Evolutionary conservation across 805 yeast species (phyloP), one percentile per base, ranked within the genome.

Genomic region (Kluyveromyces aestuarii): DNA sequence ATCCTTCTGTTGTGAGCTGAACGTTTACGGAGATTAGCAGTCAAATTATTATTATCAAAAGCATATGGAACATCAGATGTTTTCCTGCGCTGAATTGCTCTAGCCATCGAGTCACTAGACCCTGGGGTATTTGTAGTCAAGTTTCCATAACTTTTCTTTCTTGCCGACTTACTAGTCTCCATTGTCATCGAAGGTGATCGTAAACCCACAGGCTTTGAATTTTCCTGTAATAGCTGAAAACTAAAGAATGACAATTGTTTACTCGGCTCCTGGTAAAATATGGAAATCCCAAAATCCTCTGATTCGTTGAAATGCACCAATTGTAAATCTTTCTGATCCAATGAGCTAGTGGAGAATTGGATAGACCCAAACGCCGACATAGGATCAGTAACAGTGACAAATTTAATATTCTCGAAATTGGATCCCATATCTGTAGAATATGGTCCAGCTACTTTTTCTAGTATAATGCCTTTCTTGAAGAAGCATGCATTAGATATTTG

Each of bases 371-470:
- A 73, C 4, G 87, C 93, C 2, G 79, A 77, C 51, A 84, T 67
- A 0, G 96, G 91, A 60, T 87, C 95, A 1, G 81, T 73, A 50
- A 88, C 61, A 0, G 95, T 80, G 47, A 87, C 70, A 55, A 86
- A 84, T 46, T 69, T 64, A 39, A 57, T 58, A 17, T 50, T 52
- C 25, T 42, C 2, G 60, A 62, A 25, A 48, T 49, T 36, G 52
- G 50, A 19, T 52, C 47, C 2, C 46, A 54, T 43, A 30, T 45
- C 47, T 2, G 56, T 47, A 3, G 57, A 21, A 16, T 18, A 6
- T 37, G 40, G 42, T 50, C 27, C 48, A 39, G 57, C 55, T 44
- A 72, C 74, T 37, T 80, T 69, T 56, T 84, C 86, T 19, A 86
- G 57, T 0, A 89, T 66, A 3, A 87, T 59, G 0, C 96, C 96